Evolutionary conservation across 2,329 filamentous ascomycete genomes (phyloP), one percentile per base, ranked within the genome.

Genomic region (Amauroascus niger): DNA sequence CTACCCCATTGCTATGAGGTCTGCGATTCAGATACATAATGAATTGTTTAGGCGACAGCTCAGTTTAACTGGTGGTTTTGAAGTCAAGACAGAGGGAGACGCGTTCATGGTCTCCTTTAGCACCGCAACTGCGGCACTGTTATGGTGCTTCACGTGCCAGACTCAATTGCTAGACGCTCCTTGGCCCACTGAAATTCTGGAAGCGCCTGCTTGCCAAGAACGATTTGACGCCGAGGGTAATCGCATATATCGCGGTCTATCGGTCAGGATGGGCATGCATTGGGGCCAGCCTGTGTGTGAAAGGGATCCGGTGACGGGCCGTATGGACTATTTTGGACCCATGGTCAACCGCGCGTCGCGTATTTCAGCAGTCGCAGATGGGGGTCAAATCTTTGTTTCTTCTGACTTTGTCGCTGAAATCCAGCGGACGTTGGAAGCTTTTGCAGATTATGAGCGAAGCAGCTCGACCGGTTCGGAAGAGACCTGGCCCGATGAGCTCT

Each of bases 61-160:
- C 61, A 84, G 93, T 49, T 85, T 90, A 58, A 94, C 96, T 62
- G 93, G 93, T 65, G 93, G 93, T 1, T 98, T 96, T 65, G 93
- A 98, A 72, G 93, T 98, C 69, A 98, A 98, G 77, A 98, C 93
- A 16, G 93, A 98, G 87, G 93, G 93, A 61, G 93, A 98, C 71
- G 93, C 93, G 7, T 98, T 98, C 65, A 97, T 98, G 90, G 93
- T 98, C 30, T 95, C 91, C 8, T 98, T 98, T 70, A 88, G 90
- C 1, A 97, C 93, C 0, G 89, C 93, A 1, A 97, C 93, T 1
- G 93, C 90, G 7, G 93, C 93, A 4, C 74, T 98, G 47, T 78
- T 98, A 6, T 98, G 93, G 93, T 94, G 86, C 62, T 98, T 98
- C 71, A 88, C 89, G 20, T 90, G 96, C 26, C 93, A 98, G 69